Evolutionary conservation across 2,329 filamentous ascomycete genomes (phyloP), one percentile per base, ranked within the genome.

Genomic region (Neofusicoccum kwambonambiense): DNA sequence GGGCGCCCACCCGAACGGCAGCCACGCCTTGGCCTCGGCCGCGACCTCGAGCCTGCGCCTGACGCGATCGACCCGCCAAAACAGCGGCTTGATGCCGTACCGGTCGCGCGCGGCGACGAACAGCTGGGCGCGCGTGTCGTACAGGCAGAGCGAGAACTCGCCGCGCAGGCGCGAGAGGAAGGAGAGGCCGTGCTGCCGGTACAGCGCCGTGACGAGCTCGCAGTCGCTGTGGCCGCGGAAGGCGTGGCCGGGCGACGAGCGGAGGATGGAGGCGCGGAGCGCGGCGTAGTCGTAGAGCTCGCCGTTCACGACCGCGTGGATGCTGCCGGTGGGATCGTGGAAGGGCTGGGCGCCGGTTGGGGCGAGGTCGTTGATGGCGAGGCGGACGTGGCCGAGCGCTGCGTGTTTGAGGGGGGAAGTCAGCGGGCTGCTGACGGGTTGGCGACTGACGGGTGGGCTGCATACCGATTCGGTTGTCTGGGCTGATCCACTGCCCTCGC

Each of bases 231-330:
- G 70, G 39, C 82, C 76, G 39, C 73, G 72, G 74, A 86, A 86
- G 1, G 69, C 54, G 70, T 84, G 84, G 9, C 71, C 69, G 56
- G 75, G 75, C 2, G 8, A 5, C 11, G 37, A 3, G 1, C 76
- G 65, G n/a, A 69, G 64, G 19, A 81, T 71, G 11, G 77, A 69
- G 6, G 68, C 68, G 27, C 82, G 78, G 12, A 84, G 76, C 11
- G 72, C 69, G 56, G 85, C 81, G 65, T 81, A 77, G 68, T 84
- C 82, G 70, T 87, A 87, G n/a, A 87, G 77, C 70, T 87, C 85
- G 34, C 86, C 85, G 65, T 86, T 87, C 27, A 87, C 82, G n/a
- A 87, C 80, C 1, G 83, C 84, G 70, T 87, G 84, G 17, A 87
- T 64, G 5, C 50, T 45, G 4, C 22, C 27, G 11, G 68, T 65